These are phyloP conservation scores for Mycena belliarum DNA, from an alignment of 768 basidiomycete genomes.

Conservation along the genomic window DNA sequence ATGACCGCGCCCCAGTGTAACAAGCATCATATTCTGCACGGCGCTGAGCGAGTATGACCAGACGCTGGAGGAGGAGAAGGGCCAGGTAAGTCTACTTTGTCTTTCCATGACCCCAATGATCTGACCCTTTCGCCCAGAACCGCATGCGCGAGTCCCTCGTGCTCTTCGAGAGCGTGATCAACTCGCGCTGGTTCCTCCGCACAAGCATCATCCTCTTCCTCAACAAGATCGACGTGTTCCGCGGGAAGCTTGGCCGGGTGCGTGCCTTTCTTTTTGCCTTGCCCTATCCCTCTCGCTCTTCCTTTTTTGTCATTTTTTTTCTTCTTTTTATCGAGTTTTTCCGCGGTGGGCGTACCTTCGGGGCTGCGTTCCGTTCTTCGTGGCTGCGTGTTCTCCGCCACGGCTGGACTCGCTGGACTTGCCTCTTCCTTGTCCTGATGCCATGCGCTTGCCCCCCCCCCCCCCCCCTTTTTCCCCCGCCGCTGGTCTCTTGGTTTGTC, in stretches of 20 bases:
- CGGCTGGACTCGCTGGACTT: too few relatives aligned
- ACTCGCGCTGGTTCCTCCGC: slow-evolving; percentile 75
- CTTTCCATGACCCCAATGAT: background rate
- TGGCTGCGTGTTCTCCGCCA: too few relatives aligned
- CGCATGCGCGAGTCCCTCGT: slow-evolving; percentile 76
- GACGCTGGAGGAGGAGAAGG: slow-evolving; percentile 66
- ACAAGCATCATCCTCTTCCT: slow-evolving; percentile 68
- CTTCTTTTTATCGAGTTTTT: too few relatives aligned
- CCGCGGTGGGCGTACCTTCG: too few relatives aligned
- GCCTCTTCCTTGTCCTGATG: too few relatives aligned
- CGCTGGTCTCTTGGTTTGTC: too few relatives aligned
- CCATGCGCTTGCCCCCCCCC: too few relatives aligned
- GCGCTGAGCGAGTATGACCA: slow-evolving; percentile 78
- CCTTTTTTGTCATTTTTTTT: background rate
- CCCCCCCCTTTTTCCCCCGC: too few relatives aligned
- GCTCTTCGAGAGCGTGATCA: slow-evolving; percentile 77
- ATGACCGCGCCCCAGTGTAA: slow-evolving; percentile 37
- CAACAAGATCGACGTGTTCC: slow-evolving; percentile 79
- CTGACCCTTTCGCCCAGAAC: slow-evolving; percentile 44
- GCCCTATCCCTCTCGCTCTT: too few relatives aligned
- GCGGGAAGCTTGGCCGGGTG: slow-evolving; percentile 41
- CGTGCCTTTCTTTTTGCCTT: background rate
- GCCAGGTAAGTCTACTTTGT: slow-evolving; percentile 43
- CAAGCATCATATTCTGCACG: slow-evolving; percentile 71
- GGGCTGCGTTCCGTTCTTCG: too few relatives aligned